Evolutionary conservation across 306 rosid species (phyloP), one percentile per base, ranked within the genome.

Genomic region (Elaeagnus macrophylla): DNA sequence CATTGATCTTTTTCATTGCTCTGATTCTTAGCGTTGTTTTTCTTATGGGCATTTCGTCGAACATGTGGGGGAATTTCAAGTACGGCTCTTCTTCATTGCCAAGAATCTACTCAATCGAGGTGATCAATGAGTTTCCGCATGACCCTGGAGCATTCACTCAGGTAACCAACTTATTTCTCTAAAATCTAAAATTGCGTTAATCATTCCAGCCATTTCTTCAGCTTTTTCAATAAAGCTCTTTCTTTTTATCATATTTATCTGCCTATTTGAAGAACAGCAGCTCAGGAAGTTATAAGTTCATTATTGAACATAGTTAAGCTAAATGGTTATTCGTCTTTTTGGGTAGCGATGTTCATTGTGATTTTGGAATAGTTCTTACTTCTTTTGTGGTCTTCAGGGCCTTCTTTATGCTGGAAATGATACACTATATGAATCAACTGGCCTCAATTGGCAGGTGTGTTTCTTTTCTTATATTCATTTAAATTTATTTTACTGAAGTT

Each of bases 91-190:
- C 32, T 25, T 25, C 10, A 1, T 65, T 65, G 19, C 62, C 75
- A 2, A 19, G 1, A 12, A n/a, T 67, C 47, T 74, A 75, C 75
- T 64, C 75, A 39, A 59, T 74, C 65, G 77, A 82, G 20, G 95
- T 91, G n/a, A 82, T 91, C 69, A 78, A 91, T 56, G 87, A 67
- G 62, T 86, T 82, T 55, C 89, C 91, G 68, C 97, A 91, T 48
- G 97, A 91, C 38, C 83, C 86, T 25, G n/a, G 48, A 18, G 97
- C 97, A 57, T 84, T 84, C 69, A 91, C 96, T 45, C 97, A 91
- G 97, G 96, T 84, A 50, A 52, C 32, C 4, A 25, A 25, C 37
- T 14, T 20, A 17, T 5, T 17, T 40, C 10, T 8, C 39, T 12
- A 5, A 15, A 7, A 19, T 35, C 44, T 20, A 2, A 25, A 25